These are phyloP conservation scores for Diplodia seriata DNA, from an alignment of 2,329 filamentous ascomycete genomes.

Conservation along the genomic window DNA sequence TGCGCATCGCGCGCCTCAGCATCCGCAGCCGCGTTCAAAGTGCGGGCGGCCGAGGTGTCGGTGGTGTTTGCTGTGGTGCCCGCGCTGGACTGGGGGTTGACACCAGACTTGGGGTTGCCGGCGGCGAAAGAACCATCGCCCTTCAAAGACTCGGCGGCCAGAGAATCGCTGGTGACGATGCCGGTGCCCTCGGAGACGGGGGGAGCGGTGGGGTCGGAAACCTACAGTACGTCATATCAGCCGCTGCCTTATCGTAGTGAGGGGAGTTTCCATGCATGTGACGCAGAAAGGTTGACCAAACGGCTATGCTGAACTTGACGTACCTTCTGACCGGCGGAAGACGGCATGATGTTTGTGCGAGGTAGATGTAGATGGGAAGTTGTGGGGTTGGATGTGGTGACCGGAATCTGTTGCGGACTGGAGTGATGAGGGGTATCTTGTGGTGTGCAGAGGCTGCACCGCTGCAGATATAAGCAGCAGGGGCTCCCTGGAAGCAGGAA, in stretches of 20 bases:
- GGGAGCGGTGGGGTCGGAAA: constrained; percentile 57
- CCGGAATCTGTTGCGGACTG: background rate
- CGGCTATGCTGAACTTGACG: constrained; percentile 5
- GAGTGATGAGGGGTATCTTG: background rate
- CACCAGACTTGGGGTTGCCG: constrained; percentile 63
- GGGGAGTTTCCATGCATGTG: background rate
- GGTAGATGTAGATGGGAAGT: background rate
- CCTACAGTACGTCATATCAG: constrained; percentile 41
- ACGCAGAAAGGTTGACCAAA: constrained; percentile 8
- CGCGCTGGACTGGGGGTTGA: constrained; percentile 57
- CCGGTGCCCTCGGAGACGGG: constrained; percentile 69
- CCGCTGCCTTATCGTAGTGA: background rate
- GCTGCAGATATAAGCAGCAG: background rate
- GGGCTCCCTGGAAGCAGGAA: background rate
- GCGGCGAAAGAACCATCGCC: constrained; percentile 66
- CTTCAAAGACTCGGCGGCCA: constrained; percentile 75
- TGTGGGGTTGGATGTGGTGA: background rate
- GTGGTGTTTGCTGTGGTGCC: constrained; percentile 64
- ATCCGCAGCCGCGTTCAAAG: constrained; percentile 57
- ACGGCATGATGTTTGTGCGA: constrained; percentile 31
- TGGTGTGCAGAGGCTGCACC: background rate
- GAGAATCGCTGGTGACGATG: constrained; percentile 69
- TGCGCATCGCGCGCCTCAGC: constrained; percentile 55
- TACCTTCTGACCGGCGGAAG: constrained; percentile 36
- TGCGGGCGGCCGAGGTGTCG: constrained; percentile 61